phyloP scores from a whole-genome alignment of 2,329 filamentous ascomycete species.

The Sporothrix brunneoviolacea region DNA sequence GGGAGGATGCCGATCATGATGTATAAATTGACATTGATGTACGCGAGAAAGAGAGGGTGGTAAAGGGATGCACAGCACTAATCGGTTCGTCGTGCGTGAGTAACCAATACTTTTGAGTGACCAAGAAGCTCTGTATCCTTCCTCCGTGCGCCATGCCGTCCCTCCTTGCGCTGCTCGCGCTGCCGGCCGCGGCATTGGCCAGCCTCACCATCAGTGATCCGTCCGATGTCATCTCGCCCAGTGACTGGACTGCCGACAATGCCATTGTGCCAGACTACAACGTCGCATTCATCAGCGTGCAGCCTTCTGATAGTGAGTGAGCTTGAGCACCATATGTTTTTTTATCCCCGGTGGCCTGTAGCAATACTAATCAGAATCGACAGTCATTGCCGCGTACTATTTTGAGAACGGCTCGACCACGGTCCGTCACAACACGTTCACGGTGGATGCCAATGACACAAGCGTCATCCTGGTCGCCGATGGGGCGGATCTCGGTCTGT shows the following conservation, averaged over 20 bases:
- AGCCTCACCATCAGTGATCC: conserved; percentile 2
- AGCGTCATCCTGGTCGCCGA: conserved; percentile 5
- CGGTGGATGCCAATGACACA: conserved; percentile 9
- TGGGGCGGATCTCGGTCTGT: background rate
- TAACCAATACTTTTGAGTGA: too few species aligned
- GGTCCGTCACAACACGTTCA: background rate
- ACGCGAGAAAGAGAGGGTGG: too few species aligned
- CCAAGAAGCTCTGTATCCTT: too few species aligned
- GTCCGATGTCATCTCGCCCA: conserved; percentile 6
- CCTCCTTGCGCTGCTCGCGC: background rate
- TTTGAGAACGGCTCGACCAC: background rate
- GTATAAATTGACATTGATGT: too few species aligned
- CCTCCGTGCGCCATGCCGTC: too few species aligned
- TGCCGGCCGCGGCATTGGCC: background rate
- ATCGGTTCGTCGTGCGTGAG: too few species aligned
- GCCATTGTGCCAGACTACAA: conserved; percentile 11
- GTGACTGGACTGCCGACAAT: conserved; percentile 8
- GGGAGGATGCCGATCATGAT: too few species aligned
- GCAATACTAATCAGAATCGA: background rate
- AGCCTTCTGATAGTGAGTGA: conserved; percentile 7
- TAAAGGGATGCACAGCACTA: too few species aligned
- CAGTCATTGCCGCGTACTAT: background rate
- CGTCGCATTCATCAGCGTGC: conserved; percentile 2
- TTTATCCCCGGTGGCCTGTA: too few species aligned
- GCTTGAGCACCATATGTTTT: too few species aligned